Evolutionary conservation across 805 yeast species (phyloP).

Genomic region (Candida gorgasii): DNA sequence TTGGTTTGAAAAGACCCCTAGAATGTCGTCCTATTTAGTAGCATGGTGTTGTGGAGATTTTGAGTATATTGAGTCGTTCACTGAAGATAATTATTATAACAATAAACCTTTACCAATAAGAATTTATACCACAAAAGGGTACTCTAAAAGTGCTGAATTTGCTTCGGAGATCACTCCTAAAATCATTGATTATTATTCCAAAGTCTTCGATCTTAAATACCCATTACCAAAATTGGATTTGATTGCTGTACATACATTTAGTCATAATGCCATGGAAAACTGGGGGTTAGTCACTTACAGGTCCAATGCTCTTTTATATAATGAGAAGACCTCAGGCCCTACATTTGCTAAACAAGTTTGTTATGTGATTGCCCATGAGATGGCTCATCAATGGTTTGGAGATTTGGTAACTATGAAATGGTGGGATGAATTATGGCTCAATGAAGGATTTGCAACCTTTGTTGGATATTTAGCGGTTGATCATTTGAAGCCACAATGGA

Average conservation of each 20-base stretch:
- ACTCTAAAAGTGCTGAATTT: constrained; percentile 45
- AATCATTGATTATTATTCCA: constrained; percentile 51
- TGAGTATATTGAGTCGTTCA: constrained; percentile 50
- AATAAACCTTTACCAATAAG: constrained; percentile 49
- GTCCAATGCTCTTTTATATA: constrained; percentile 52
- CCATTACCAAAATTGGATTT: constrained; percentile 82
- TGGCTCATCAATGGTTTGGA: constrained; percentile 93
- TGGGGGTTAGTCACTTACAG: constrained; percentile 78
- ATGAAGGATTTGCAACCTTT: constrained; percentile 91
- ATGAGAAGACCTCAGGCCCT: constrained; percentile 47
- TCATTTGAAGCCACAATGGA: constrained; percentile 77
- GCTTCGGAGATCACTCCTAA: constrained; percentile 50
- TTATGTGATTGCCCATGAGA: constrained; percentile 81
- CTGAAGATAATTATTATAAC: constrained; percentile 36
- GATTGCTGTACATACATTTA: constrained; percentile 75
- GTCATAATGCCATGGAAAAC: constrained; percentile 91
- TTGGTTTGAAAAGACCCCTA: constrained; percentile 48
- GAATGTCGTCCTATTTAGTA: constrained; percentile 56
- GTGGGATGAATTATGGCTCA: constrained; percentile 92
- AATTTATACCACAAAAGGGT: constrained; percentile 54
- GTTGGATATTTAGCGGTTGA: constrained; percentile 73
- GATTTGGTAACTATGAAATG: constrained; percentile 87
- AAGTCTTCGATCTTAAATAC: constrained; percentile 52
- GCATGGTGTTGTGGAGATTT: constrained; percentile 63
- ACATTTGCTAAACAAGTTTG: constrained; percentile 69